Percentiles rank a stretch among this genome's conserved stretches.
Evolutionary conservation across 140 eudicot genomes (phyloP).

Genomic region (Anethum foeniculum): DNA sequence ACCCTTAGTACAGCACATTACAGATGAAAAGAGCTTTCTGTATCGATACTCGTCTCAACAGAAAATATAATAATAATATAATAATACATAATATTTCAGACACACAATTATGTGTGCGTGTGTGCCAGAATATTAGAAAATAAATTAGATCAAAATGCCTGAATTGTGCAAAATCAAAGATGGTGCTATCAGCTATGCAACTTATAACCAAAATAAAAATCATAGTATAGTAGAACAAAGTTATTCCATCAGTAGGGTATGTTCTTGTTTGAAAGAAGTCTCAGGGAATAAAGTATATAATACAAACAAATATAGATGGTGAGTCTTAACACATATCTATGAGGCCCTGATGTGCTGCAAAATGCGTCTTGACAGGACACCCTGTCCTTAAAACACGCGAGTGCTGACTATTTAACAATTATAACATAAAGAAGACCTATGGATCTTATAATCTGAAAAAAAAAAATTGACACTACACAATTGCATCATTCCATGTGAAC

Average conservation of each 20-base stretch:
- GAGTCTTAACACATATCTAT: neutral
- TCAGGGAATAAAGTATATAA: neutral
- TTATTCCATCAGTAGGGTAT: too few relatives aligned
- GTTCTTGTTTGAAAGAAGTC: neutral
- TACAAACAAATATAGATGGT: neutral
- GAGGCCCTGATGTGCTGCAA: neutral
- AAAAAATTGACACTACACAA: neutral
- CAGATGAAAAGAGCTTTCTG: neutral
- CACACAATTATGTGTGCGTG: neutral
- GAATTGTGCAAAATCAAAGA: neutral
- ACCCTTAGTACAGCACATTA: neutral
- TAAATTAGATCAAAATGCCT: neutral
- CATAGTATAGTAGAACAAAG: neutral
- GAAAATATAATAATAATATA: neutral
- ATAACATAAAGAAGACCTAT: neutral
- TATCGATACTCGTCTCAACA: neutral
- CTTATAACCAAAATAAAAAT: neutral
- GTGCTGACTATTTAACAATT: neutral
- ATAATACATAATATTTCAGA: neutral
- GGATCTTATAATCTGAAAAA: neutral
- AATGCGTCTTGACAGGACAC: neutral
- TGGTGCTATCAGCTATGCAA: neutral
- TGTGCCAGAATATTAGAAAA: neutral
- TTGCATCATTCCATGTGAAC: neutral
- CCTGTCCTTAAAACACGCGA: neutral